Evolutionary conservation across 176 grass and related monocot genomes (phyloP).

Genomic region (Tuctoria greenei): DNA sequence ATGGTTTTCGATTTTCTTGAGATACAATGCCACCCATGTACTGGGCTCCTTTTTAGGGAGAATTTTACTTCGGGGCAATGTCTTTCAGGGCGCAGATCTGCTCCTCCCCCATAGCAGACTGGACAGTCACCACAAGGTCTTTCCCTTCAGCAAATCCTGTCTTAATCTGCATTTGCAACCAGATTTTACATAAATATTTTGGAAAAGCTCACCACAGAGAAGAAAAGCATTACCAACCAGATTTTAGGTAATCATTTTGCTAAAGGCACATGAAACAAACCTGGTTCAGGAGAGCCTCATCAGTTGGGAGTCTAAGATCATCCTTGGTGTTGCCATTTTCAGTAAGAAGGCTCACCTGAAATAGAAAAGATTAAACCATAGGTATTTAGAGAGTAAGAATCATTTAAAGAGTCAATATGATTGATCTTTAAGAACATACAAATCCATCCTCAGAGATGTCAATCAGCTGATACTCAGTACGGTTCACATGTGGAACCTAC

Average conservation of each 20-base stretch:
- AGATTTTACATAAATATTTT: neutral
- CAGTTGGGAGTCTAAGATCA: slow-evolving; percentile 91
- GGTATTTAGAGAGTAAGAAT: neutral
- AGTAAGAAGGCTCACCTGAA: slow-evolving; percentile 87
- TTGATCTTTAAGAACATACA: slow-evolving; percentile 43
- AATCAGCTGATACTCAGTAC: slow-evolving; percentile 93
- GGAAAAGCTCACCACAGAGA: neutral
- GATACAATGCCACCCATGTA: slow-evolving; percentile 21
- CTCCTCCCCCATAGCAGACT: slow-evolving; percentile 75
- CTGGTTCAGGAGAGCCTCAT: slow-evolving; percentile 62
- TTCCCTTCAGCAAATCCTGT: slow-evolving; percentile 51
- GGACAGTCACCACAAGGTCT: slow-evolving; percentile 64
- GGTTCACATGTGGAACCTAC: slow-evolving; percentile 87
- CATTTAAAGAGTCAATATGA: neutral
- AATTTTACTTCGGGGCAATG: slow-evolving; percentile 54
- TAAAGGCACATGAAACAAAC: slow-evolving; percentile 39
- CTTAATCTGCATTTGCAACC: slow-evolving; percentile 47
- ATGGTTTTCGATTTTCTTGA: slow-evolving; percentile 21
- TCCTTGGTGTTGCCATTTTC: slow-evolving; percentile 79
- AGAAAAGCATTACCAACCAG: slow-evolving; percentile 10
- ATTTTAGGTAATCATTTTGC: neutral
- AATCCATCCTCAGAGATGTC: slow-evolving; percentile 99
- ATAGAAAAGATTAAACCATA: slow-evolving; percentile 33
- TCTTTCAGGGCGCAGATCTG: slow-evolving; percentile 73
- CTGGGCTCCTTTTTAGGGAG: neutral